phyloP scores from a whole-genome alignment of 306 rosid species.

The Corylus avellana region DNA sequence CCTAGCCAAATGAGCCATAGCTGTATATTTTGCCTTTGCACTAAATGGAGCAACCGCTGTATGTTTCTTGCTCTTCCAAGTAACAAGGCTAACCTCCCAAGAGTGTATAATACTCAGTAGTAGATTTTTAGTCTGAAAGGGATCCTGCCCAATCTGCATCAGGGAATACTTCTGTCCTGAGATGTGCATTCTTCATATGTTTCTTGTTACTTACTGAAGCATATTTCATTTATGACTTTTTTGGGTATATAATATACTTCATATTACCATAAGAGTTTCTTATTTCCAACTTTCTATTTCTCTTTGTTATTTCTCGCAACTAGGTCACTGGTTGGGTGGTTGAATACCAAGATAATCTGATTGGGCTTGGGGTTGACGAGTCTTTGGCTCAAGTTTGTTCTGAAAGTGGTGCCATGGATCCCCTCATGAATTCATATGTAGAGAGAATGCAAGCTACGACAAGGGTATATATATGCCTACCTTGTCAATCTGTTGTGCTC shows the following conservation, averaged over 20 bases:
- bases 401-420: constrained; percentile 99
- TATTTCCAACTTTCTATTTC: constrained; percentile 1
- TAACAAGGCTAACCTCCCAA: too few relatives aligned
- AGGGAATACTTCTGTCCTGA: too few relatives aligned
- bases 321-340: constrained; percentile 99
- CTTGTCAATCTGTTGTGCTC: constrained; percentile 13
- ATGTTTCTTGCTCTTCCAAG: too few relatives aligned
- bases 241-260: not conserved
- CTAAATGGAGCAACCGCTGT: too few relatives aligned
- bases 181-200: too few relatives aligned
- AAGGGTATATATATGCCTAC: constrained; percentile 56
- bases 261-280: constrained; percentile 11
- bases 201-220: not conserved
- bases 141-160: too few relatives aligned
- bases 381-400: constrained; percentile 96
- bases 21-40: too few relatives aligned
- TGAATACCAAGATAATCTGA: constrained; percentile 89
- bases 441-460: constrained; percentile 99
- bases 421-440: constrained; percentile 93
- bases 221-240: constrained; percentile 13
- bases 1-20: too few relatives aligned
- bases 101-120: too few relatives aligned
- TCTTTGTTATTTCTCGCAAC: constrained; percentile 22
- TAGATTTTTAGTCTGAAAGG: too few relatives aligned
- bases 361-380: constrained; percentile 94